These are phyloP conservation scores for Cytospora paraplurivora DNA, from an alignment of 2,329 filamentous ascomycete genomes.

Conservation along the genomic window DNA sequence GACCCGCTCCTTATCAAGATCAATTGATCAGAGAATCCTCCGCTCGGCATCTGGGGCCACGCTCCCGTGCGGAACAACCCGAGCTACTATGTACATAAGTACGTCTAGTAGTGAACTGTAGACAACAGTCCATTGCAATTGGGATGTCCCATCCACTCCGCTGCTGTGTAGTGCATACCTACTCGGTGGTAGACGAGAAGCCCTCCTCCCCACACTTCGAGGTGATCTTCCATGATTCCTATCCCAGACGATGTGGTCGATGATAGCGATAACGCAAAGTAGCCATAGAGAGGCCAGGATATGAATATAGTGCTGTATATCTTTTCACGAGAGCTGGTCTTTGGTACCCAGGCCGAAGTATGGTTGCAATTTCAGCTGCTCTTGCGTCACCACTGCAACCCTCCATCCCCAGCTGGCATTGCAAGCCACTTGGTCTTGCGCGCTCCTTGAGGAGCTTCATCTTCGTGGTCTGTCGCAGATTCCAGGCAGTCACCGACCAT, in stretches of 20 bases:
- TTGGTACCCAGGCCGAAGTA: neutral
- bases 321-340: neutral
- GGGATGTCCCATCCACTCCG: neutral
- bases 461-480: neutral
- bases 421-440: neutral
- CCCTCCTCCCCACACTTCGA: neutral
- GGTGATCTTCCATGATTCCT: neutral
- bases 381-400: slow-evolving; percentile 19
- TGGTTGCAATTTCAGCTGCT: neutral
- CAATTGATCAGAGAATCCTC: neutral
- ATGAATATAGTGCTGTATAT: neutral
- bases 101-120: too few relatives aligned
- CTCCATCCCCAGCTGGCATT: neutral
- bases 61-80: neutral
- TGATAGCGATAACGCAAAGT: neutral
- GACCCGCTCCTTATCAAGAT: neutral
- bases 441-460: neutral
- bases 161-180: neutral
- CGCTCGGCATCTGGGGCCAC: neutral
- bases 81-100: neutral
- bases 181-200: neutral
- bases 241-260: neutral
- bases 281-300: neutral
- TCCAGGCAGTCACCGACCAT: neutral
- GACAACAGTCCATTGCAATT: neutral